These are phyloP conservation scores for Dovyalis caffra DNA, from an alignment of 345 rosid genomes.

Conservation along the genomic window DNA sequence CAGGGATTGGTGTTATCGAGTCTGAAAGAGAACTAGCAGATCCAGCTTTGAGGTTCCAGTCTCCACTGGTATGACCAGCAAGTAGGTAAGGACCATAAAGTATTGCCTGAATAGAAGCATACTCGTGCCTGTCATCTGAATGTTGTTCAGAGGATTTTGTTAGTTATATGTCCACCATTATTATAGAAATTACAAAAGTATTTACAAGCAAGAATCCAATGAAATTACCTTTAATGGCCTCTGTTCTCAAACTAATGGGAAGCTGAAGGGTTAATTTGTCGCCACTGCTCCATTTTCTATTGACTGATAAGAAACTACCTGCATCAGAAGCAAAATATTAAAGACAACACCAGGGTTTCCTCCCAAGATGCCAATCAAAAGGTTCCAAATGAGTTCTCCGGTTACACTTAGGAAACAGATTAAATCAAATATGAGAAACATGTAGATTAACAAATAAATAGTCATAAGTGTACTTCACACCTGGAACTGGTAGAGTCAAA, in stretches of 20 bases:
- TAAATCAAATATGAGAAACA: background rate
- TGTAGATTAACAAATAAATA: background rate
- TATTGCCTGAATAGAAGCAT: conserved; percentile 72
- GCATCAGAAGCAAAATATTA: conserved; percentile 15
- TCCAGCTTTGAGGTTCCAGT: conserved; percentile 62
- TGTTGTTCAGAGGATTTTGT: background rate
- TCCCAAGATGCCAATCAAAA: background rate
- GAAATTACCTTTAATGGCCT: conserved; percentile 70
- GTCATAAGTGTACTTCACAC: conserved; percentile 30
- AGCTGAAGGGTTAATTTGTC: conserved; percentile 62
- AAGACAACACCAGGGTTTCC: background rate
- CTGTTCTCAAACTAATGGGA: conserved; percentile 59
- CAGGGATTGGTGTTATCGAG: conserved; percentile 63
- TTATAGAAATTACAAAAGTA: background rate
- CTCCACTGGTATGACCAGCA: conserved; percentile 61
- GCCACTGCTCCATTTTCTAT: conserved; percentile 47
- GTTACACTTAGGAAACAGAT: background rate
- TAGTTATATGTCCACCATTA: background rate
- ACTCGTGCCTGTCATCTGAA: conserved; percentile 75
- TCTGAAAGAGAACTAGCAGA: conserved; percentile 38
- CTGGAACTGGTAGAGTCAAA: conserved; percentile 57
- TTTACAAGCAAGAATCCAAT: background rate
- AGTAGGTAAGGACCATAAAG: conserved; percentile 89
- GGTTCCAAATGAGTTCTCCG: background rate
- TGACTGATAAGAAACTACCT: conserved; percentile 62